Conservation (phyloP, 257 asterid genomes). For the Capsicum rhomboideum region DNA sequence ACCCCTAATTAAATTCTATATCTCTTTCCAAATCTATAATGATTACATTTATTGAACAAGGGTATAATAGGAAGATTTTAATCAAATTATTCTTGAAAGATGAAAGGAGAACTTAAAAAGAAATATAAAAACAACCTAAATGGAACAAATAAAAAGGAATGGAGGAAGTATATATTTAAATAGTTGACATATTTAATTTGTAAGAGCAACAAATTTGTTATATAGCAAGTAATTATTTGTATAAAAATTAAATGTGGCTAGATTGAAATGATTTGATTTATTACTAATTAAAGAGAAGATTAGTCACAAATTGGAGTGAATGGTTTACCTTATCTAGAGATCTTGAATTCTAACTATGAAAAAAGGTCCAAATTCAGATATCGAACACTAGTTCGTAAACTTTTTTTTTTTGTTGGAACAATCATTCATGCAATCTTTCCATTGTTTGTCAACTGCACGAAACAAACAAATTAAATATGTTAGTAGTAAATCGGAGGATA, state of each 20-base stretch:
- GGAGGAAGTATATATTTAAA: not conserved
- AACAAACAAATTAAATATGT: not conserved
- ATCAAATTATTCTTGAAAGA: too few species aligned
- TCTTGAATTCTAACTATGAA: not conserved
- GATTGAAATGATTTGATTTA: not conserved
- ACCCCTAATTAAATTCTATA: too few species aligned
- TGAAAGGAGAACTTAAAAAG: too few species aligned
- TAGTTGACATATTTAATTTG: not conserved
- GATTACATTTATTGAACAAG: too few species aligned
- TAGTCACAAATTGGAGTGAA: not conserved
- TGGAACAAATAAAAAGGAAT: too few species aligned
- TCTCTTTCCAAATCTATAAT: too few species aligned
- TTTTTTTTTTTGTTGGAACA: not conserved
- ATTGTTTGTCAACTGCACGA: not conserved
- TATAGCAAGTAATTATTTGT: not conserved
- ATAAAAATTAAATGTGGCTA: not conserved
- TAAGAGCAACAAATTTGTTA: not conserved
- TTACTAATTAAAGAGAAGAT: not conserved
- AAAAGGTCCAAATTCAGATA: too few species aligned
- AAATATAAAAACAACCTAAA: too few species aligned
- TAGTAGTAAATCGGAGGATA: not conserved
- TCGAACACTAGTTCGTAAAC: too few species aligned
- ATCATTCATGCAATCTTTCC: not conserved
- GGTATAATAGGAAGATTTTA: too few species aligned
- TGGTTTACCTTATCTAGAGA: not conserved